phyloP scores from a whole-genome alignment of 768 basidiomycete genomes.

The Tricholoma flavovirens region DNA sequence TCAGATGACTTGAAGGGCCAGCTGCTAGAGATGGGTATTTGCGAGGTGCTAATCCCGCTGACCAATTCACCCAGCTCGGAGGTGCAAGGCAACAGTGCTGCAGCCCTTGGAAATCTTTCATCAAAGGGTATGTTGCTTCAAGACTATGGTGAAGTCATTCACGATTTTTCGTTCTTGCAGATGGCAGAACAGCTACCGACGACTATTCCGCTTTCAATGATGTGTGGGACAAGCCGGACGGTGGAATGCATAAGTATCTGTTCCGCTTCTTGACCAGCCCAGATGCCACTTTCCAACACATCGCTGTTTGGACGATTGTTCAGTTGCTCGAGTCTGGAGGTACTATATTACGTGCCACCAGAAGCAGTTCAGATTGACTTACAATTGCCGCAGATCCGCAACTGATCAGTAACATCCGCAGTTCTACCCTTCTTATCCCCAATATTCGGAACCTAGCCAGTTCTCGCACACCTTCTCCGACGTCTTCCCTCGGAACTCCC shows the following conservation, averaged over 20 bases:
- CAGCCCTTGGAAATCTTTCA: conserved; percentile 94
- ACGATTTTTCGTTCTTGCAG: conserved; percentile 29
- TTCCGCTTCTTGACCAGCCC: conserved; percentile 89
- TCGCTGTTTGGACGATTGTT: conserved; percentile 99
- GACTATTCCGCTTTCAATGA: conserved; percentile 97
- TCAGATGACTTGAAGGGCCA: conserved; percentile 95
- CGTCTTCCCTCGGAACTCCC: conserved; percentile 72
- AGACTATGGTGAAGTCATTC: neutral
- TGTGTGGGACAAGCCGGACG: conserved; percentile 97
- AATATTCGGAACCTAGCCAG: conserved; percentile 81
- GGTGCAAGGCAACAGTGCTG: conserved; percentile 98
- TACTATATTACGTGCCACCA: conserved; percentile 26
- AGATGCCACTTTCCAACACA: conserved; percentile 98
- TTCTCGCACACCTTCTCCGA: conserved; percentile 62
- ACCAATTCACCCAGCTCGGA: conserved; percentile 96
- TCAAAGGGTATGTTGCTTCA: conserved; percentile 68
- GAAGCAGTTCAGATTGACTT: conserved; percentile 1
- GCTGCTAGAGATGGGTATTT: conserved; percentile 96
- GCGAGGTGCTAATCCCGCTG: conserved; percentile 93
- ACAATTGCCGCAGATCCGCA: conserved; percentile 58
- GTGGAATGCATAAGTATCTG: conserved; percentile 93
- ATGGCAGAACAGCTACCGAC: conserved; percentile 68
- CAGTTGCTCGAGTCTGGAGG: conserved; percentile 96
- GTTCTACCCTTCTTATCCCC: conserved; percentile 72
- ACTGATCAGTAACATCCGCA: conserved; percentile 85